Evolutionary conservation across 768 basidiomycete genomes (phyloP).

Genomic region (Clavulina sp.): DNA sequence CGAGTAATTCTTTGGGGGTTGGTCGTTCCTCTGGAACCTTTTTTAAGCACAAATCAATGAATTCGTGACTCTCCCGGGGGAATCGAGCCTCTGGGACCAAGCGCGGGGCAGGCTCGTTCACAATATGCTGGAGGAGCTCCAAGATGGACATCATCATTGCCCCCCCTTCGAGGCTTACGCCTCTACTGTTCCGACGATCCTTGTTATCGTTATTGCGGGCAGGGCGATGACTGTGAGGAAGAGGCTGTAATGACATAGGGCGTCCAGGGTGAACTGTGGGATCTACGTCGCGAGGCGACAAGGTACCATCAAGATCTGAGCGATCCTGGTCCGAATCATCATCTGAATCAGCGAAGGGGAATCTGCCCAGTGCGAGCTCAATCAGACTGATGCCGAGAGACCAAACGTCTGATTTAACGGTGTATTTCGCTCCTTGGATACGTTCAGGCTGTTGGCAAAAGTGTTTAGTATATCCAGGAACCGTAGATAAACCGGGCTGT

Average conservation of each 20-base stretch:
- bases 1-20: constrained; percentile 77
- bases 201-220: constrained; percentile 23
- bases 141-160: constrained; percentile 98
- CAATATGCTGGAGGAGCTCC: constrained; percentile 92
- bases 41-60: constrained; percentile 76
- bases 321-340: constrained; percentile 38
- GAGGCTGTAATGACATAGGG: background rate
- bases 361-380: constrained; percentile 89
- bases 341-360: constrained; percentile 85
- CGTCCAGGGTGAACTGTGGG: constrained; percentile 1
- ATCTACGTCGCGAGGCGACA: constrained; percentile 36
- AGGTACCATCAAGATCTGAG: constrained; percentile 46
- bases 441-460: constrained; percentile 65
- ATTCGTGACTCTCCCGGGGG: constrained; percentile 58
- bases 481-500: background rate
- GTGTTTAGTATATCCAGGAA: background rate
- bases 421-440: constrained; percentile 96
- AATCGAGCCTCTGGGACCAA: constrained; percentile 58
- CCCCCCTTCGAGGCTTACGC: constrained; percentile 84
- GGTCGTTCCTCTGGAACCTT: constrained; percentile 75
- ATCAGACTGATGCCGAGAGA: constrained; percentile 93
- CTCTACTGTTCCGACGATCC: constrained; percentile 74
- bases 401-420: constrained; percentile 99
- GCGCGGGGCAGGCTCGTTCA: constrained; percentile 91
- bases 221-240: constrained; percentile 9